phyloP scores from a whole-genome alignment of 1,139 yeast species.

The Saccharomyces hybrid region DNA sequence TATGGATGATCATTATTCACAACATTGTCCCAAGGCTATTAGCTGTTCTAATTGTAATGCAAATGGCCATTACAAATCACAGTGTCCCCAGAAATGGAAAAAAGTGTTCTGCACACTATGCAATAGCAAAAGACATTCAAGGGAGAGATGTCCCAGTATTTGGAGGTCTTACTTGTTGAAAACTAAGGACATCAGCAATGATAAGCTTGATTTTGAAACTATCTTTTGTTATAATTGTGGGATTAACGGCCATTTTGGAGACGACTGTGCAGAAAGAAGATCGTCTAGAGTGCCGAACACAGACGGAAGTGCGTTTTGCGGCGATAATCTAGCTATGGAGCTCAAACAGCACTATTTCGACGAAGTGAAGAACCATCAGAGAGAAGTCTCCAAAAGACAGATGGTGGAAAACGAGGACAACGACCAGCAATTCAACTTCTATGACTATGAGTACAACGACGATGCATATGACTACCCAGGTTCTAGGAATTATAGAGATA shows the following conservation, averaged over 20 bases:
- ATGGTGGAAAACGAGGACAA: background rate
- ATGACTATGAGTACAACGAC: constrained; percentile 6
- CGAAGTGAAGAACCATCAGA: constrained; percentile 43
- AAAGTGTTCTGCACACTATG: constrained; percentile 66
- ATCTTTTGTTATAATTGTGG: constrained; percentile 84
- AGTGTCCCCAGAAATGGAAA: constrained; percentile 57
- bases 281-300: constrained; percentile 58
- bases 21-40: constrained; percentile 79
- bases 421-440: constrained; percentile 16
- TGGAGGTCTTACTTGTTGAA: constrained; percentile 71
- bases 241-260: constrained; percentile 70
- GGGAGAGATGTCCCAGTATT: constrained; percentile 74
- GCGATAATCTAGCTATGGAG: constrained; percentile 55
- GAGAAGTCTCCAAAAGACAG: constrained; percentile 12
- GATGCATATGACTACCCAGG: constrained; percentile 3
- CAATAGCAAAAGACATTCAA: constrained; percentile 62
- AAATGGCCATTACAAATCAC: constrained; percentile 66
- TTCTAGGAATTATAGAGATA: constrained; percentile 5
- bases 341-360: constrained; percentile 19
- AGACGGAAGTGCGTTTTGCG: constrained; percentile 71
- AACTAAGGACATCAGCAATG: constrained; percentile 12
- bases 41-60: constrained; percentile 82
- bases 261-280: constrained; percentile 58
- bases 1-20: constrained; percentile 76
- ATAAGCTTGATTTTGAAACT: constrained; percentile 32